Percentiles rank a stretch among this genome's conserved stretches.
phyloP scores from a whole-genome alignment of 225 moss, liverwort and hornwort species.

The Pseudisothecium myosuroides region DNA sequence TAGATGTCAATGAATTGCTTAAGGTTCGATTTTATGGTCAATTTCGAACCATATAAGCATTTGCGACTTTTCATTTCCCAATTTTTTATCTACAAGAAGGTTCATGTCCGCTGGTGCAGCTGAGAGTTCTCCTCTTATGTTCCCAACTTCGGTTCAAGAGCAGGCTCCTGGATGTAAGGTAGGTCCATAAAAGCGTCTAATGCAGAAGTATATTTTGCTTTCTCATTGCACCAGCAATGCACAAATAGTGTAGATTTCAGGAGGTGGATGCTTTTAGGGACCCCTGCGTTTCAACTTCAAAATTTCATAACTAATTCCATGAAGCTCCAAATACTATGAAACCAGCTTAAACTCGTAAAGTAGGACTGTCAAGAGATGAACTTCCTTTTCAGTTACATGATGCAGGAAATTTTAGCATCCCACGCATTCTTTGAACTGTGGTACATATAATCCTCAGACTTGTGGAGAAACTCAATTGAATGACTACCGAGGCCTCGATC shows the following conservation, averaged over 20 bases:
- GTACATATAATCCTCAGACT: neutral
- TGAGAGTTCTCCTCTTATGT: neutral
- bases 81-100: neutral
- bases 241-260: neutral
- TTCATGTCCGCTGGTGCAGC: neutral
- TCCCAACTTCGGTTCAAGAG: neutral
- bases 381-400: neutral
- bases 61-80: neutral
- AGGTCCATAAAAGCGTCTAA: neutral
- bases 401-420: neutral
- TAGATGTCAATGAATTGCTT: conserved; percentile 12
- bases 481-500: too few relatives aligned
- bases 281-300: neutral
- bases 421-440: neutral
- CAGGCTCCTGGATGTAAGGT: neutral
- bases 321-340: neutral
- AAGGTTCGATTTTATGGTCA: conserved; percentile 13
- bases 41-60: neutral
- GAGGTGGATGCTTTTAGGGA: neutral
- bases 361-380: neutral
- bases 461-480: too few relatives aligned
- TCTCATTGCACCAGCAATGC: neutral
- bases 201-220: neutral
- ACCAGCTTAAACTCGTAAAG: neutral
- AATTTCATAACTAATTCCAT: neutral